These are phyloP conservation scores for Syncephalis fuscata DNA, from an alignment of 371 early-diverging fungal species.

Conservation along the genomic window DNA sequence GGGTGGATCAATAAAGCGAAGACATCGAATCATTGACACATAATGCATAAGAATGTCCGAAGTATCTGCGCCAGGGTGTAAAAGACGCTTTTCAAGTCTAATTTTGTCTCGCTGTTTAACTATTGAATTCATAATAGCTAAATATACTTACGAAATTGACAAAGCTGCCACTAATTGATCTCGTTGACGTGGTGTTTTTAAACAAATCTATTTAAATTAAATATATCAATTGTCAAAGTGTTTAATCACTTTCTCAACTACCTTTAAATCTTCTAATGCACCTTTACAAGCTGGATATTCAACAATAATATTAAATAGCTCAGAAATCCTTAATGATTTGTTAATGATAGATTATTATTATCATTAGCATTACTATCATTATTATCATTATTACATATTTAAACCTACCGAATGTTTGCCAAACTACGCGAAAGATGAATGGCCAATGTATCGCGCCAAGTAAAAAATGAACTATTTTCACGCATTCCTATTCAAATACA, in stretches of 20 bases:
- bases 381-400: no score
- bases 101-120: background rate
- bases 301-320: conserved; percentile 42
- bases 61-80: conserved; percentile 43
- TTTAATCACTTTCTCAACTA: background rate
- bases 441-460: no score
- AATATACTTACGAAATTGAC: conserved; percentile 11
- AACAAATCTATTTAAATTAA: conserved; percentile 10
- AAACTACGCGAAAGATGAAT: no score
- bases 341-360: no score
- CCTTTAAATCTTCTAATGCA: conserved; percentile 25
- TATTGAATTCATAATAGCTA: background rate
- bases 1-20: conserved; percentile 36
- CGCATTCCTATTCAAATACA: no score
- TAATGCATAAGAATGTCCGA: conserved; percentile 36
- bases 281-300: conserved; percentile 32
- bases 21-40: conserved; percentile 28
- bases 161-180: conserved; percentile 12
- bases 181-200: conserved; percentile 8
- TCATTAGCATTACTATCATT: background rate
- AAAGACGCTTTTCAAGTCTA: conserved; percentile 27
- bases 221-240: background rate
- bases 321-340: conserved; percentile 15
- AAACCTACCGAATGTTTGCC: no score
- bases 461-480: no score